Evolutionary conservation across 1,284 basidiomycete species (phyloP).

Genomic region (Ustilago loliicola): DNA sequence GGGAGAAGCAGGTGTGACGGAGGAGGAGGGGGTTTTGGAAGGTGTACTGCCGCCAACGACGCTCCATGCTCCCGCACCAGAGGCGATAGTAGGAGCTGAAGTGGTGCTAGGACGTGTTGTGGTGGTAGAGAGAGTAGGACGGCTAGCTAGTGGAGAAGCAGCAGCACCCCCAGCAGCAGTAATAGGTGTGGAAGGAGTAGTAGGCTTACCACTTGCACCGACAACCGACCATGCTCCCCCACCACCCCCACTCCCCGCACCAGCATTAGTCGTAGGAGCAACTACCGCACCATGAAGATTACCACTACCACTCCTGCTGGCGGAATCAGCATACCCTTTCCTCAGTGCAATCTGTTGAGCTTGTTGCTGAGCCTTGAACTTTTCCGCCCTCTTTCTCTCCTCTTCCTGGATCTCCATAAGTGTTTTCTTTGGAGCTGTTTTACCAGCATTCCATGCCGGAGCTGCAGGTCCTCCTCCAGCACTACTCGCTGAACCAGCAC

Average conservation of each 20-base stretch:
- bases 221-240: constrained; percentile 87
- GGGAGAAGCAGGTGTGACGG: constrained; percentile 45
- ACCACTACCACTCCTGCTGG: constrained; percentile 23
- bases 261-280: constrained; percentile 36
- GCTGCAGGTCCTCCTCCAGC: constrained; percentile 69
- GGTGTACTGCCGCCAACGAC: constrained; percentile 28
- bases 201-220: constrained; percentile 80
- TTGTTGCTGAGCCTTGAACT: constrained; percentile 75
- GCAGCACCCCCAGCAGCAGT: constrained; percentile 42
- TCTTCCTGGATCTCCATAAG: constrained; percentile 99
- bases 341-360: constrained; percentile 69
- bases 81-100: background rate
- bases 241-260: constrained; percentile 2
- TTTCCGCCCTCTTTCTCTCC: constrained; percentile 76
- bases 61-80: constrained; percentile 28
- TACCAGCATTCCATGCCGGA: constrained; percentile 55
- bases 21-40: background rate
- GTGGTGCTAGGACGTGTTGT: constrained; percentile 14
- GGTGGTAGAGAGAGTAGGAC: constrained; percentile 9
- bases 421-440: constrained; percentile 80
- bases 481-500: constrained; percentile 76
- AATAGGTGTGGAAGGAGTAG: constrained; percentile 55
- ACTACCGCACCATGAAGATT: constrained; percentile 73
- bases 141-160: constrained; percentile 38
- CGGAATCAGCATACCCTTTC: constrained; percentile 83